Evolutionary conservation across 106 monocot genomes (phyloP), one percentile per base, ranked within the genome.

Genomic region (Xerophyta viscosa): DNA sequence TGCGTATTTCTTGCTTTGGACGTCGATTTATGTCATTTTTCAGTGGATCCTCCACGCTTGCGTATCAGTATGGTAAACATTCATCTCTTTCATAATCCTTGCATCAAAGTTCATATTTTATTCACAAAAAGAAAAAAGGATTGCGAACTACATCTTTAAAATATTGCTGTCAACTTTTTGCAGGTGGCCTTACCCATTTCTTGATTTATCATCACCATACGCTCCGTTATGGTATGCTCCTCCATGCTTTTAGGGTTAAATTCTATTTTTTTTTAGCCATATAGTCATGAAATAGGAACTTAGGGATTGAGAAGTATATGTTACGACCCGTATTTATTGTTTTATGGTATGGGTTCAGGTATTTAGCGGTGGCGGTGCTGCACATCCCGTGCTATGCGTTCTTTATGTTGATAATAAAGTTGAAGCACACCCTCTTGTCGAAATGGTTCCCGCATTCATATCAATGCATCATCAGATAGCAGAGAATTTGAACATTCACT

Each of bases 161-260:
- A 36, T 6, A 6, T 5, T 5, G 5, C 33, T 11, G 5, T 36
- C 7, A 36, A 36, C 33, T 42, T 24, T 24, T 9, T 37, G 19
- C 67, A 89, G 88, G 88, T 89, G 88, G 88, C 88, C 88, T 24
- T 89, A 89, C 41, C 83, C 88, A 44, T 89, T 89, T 57, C 79
- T 89, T 20, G 83, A 89, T 17, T 61, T 89, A 62, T 66, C 83
- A 13, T 77, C 73, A 5, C 27, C 65, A 56, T 62, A 54, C 48
- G 68, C 88, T 18, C 88, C 88, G 25, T 18, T 83, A 20, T 89
- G 88, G 88, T 89, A 83, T 30, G 66, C 13, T 29, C 29, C 6
- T 4, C n/a, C 19, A 23, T 14, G 18, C 15, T 39, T 6, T 26
- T n/a, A 15, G 9, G 20, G 12, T 14, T 20, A 15, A 5, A 22